Percentiles rank a stretch among this genome's conserved stretches.
These are phyloP conservation scores for Cyberlindnera mrakii DNA, from an alignment of 805 yeast genomes.

Conservation along the genomic window DNA sequence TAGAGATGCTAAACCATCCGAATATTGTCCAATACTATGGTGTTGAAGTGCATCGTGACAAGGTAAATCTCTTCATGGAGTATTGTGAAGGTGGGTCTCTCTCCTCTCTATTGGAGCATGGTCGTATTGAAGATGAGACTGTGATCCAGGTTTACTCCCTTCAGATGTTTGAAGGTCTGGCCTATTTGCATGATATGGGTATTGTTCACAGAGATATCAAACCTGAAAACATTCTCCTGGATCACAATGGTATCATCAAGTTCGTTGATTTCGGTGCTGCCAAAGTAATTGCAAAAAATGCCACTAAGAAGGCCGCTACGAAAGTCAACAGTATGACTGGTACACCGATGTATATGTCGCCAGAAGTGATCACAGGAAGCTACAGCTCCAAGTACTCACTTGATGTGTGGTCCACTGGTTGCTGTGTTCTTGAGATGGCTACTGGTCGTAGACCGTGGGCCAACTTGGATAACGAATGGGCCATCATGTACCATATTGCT, in stretches of 20 bases:
- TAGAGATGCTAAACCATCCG: conserved; percentile 93
- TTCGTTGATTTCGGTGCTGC: conserved; percentile 98
- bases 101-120: conserved; percentile 79
- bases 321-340: conserved; percentile 51
- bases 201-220: conserved; percentile 96
- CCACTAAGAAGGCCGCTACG: conserved; percentile 35
- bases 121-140: conserved; percentile 91
- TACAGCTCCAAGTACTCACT: conserved; percentile 31
- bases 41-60: conserved; percentile 93
- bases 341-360: conserved; percentile 99
- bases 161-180: conserved; percentile 92
- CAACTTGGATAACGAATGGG: conserved; percentile 94
- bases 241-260: conserved; percentile 88
- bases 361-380: conserved; percentile 86
- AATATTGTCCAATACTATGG: conserved; percentile 95
- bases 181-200: conserved; percentile 89
- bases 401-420: conserved; percentile 96
- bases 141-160: conserved; percentile 85
- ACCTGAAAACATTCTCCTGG: conserved; percentile 88
- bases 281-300: conserved; percentile 60
- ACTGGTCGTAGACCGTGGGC: conserved; percentile 98
- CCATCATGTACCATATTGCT: conserved; percentile 96
- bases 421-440: conserved; percentile 94
- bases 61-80: conserved; percentile 95
- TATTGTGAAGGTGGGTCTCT: conserved; percentile 94